Conservation (phyloP, 2,329 filamentous ascomycete genomes). For the Lasiodiplodia citricola region DNA sequence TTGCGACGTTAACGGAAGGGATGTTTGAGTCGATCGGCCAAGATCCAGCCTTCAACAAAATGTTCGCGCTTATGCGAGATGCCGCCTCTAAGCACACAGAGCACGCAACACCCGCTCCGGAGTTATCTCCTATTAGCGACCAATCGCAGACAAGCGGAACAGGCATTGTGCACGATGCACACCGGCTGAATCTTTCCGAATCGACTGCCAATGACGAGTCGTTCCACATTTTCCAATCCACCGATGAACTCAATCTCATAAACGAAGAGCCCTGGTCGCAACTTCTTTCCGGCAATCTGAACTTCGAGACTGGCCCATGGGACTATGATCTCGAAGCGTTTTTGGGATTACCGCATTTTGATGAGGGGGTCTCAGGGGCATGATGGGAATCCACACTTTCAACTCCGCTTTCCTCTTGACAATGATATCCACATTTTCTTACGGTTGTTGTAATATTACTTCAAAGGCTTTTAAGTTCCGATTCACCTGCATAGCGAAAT, state of each 20-base stretch:
- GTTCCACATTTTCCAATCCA: background rate
- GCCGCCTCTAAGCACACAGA: background rate
- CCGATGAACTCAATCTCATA: background rate
- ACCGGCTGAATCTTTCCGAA: background rate
- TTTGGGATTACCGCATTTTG: background rate
- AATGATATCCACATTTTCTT: background rate
- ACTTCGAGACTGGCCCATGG: background rate
- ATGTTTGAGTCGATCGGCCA: background rate
- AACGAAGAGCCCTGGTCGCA: background rate
- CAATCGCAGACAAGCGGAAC: background rate
- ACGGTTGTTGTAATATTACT: background rate
- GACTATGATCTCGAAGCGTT: background rate
- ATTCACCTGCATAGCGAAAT: background rate
- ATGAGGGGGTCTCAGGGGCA: background rate
- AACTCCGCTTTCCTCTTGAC: background rate
- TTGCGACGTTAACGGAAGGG: conserved; percentile 1
- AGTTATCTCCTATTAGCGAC: background rate
- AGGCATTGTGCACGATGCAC: background rate
- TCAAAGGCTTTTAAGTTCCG: background rate
- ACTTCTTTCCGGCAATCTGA: background rate
- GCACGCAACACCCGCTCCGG: background rate
- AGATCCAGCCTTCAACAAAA: conserved; percentile 3
- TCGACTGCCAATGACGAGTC: background rate
- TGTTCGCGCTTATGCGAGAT: conserved; percentile 5
- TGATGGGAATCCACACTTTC: background rate